phyloP scores from a whole-genome alignment of 1,284 basidiomycete genomes.

The Leccinum insigne region DNA sequence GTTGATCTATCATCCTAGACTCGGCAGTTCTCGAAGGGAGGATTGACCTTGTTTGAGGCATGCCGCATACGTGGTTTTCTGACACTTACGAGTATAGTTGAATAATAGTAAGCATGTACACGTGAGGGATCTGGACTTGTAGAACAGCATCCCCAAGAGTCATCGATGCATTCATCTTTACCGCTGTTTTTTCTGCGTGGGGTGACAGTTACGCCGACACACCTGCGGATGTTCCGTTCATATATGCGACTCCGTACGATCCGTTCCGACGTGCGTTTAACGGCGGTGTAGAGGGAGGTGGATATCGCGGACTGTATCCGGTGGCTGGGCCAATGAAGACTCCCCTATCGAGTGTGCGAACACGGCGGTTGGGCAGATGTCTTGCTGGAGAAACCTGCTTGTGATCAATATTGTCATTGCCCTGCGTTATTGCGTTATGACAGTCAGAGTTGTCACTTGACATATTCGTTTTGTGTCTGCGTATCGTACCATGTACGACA shows the following conservation, averaged over 20 bases:
- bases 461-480: not conserved
- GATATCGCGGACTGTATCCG: constrained; percentile 10
- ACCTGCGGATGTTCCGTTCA: not conserved
- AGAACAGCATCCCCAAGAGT: not conserved
- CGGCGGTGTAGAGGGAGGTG: constrained; percentile 1
- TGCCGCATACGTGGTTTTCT: too few relatives aligned
- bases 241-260: constrained; percentile 17
- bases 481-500: not conserved
- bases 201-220: not conserved
- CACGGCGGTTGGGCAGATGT: constrained; percentile 24
- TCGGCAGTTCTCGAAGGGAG: not conserved
- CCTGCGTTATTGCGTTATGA: not conserved
- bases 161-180: not conserved
- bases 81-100: too few relatives aligned
- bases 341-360: constrained; percentile 3
- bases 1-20: not conserved
- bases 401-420: constrained; percentile 1
- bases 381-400: constrained; percentile 13
- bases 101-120: too few relatives aligned
- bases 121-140: not conserved
- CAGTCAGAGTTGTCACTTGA: not conserved
- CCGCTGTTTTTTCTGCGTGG: not conserved
- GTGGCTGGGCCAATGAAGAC: constrained; percentile 9
- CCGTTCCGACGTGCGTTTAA: constrained; percentile 21
- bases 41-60: not conserved